Conservation (phyloP, 441 rosid species). For the Adansonia madagascariensis region DNA sequence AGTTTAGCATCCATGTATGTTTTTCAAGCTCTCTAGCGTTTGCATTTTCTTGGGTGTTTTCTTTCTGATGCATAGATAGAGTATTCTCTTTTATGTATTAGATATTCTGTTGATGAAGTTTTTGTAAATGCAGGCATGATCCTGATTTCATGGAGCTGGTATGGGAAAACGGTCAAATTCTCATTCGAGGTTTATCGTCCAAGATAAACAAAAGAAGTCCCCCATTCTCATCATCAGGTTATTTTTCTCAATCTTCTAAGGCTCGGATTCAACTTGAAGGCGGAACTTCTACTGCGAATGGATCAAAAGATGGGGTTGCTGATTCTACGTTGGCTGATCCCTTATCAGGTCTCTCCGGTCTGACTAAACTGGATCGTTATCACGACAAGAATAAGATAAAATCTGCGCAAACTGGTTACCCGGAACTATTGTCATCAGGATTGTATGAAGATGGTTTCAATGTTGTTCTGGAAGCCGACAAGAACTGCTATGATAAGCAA, state of each 20-base stretch:
- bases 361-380: neutral
- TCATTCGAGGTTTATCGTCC: conserved; percentile 31
- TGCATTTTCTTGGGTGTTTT: neutral
- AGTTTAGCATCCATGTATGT: conserved; percentile 31
- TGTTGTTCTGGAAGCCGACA: neutral
- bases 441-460: conserved; percentile 17
- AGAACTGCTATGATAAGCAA: conserved; percentile 13
- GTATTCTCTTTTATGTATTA: neutral
- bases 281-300: conserved; percentile 15
- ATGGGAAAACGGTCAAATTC: conserved; percentile 46
- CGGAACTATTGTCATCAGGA: conserved; percentile 20
- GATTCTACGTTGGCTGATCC: conserved; percentile 19
- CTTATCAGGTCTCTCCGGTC: neutral
- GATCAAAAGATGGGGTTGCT: conserved; percentile 18
- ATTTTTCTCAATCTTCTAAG: conserved; percentile 5
- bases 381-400: neutral
- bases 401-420: conserved; percentile 12
- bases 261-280: neutral
- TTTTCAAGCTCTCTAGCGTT: neutral
- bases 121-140: conserved; percentile 40
- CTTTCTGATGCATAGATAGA: neutral
- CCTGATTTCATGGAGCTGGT: conserved; percentile 47
- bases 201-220: conserved; percentile 9
- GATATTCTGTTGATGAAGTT: neutral
- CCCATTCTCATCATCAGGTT: neutral